Evolutionary conservation across 140 eudicot genomes (phyloP).

Genomic region (Oenanthe javanica): DNA sequence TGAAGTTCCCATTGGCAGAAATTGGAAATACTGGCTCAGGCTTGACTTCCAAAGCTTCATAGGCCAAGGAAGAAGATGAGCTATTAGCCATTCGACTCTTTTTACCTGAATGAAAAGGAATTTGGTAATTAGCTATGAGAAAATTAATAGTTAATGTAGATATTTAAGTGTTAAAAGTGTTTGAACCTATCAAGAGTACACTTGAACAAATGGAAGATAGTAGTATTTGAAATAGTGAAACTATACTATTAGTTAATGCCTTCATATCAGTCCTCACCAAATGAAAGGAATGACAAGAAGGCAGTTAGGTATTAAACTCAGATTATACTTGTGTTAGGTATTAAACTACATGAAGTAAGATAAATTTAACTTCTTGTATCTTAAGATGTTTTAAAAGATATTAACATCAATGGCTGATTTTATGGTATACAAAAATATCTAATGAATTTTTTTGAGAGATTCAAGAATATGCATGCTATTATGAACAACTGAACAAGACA

Average conservation of each 20-base stretch:
- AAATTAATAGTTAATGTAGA: background rate
- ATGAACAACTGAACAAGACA: background rate
- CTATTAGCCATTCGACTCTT: conserved; percentile 13
- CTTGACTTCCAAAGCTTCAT: conserved; percentile 2
- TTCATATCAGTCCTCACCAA: background rate
- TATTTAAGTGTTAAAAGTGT: background rate
- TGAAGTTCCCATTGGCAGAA: background rate
- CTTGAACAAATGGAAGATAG: background rate
- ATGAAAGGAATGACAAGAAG: background rate
- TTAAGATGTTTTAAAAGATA: background rate
- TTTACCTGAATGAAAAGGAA: conserved; percentile 24
- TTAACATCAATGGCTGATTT: background rate
- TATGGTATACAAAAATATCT: background rate
- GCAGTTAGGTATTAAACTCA: background rate
- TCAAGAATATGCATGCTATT: background rate
- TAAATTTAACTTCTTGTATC: background rate
- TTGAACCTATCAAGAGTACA: background rate
- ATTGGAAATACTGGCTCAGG: conserved; percentile 5
- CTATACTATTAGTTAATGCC: background rate
- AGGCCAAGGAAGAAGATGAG: conserved; percentile 2
- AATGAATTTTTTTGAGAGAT: background rate
- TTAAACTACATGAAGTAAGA: background rate
- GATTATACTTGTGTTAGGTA: background rate
- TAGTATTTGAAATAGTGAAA: background rate
- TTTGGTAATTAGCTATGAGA: background rate